These are phyloP conservation scores for Punica granatum DNA, from an alignment of 345 rosid species.

Conservation along the genomic window DNA sequence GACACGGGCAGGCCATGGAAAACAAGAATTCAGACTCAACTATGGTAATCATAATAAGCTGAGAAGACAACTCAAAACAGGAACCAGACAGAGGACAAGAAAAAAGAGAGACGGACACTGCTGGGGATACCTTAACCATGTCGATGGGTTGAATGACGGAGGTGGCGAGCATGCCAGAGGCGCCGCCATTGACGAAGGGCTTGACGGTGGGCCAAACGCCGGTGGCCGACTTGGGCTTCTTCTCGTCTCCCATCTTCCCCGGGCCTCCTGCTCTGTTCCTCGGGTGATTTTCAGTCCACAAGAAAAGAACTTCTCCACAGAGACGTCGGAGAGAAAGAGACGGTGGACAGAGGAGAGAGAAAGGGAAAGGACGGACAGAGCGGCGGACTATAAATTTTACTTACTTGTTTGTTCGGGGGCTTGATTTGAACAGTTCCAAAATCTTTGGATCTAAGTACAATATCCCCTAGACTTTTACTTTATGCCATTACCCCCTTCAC, in stretches of 20 bases:
- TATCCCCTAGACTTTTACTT: background rate
- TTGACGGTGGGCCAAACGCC: conserved; percentile 74
- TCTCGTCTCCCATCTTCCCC: conserved; percentile 51
- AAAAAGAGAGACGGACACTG: background rate
- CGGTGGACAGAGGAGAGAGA: background rate
- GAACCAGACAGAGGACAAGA: too few relatives aligned
- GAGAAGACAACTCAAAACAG: too few relatives aligned
- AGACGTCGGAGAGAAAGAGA: background rate
- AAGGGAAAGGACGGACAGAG: background rate
- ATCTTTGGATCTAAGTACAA: background rate
- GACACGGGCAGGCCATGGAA: background rate
- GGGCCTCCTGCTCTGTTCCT: background rate
- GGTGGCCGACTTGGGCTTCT: conserved; percentile 36
- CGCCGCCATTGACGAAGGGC: conserved; percentile 95
- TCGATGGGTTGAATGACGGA: conserved; percentile 97
- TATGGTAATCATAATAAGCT: background rate
- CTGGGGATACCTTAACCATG: conserved; percentile 74
- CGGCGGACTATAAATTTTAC: too few relatives aligned
- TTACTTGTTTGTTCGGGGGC: background rate
- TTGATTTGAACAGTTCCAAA: background rate
- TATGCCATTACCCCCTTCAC: background rate
- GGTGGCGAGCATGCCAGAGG: conserved; percentile 98
- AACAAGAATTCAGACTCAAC: background rate
- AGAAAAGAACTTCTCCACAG: conserved; percentile 2
- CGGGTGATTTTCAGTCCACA: background rate